Evolutionary conservation across 768 basidiomycete species (phyloP), one percentile per base, ranked within the genome.

Genomic region (Leccinum arenicola): DNA sequence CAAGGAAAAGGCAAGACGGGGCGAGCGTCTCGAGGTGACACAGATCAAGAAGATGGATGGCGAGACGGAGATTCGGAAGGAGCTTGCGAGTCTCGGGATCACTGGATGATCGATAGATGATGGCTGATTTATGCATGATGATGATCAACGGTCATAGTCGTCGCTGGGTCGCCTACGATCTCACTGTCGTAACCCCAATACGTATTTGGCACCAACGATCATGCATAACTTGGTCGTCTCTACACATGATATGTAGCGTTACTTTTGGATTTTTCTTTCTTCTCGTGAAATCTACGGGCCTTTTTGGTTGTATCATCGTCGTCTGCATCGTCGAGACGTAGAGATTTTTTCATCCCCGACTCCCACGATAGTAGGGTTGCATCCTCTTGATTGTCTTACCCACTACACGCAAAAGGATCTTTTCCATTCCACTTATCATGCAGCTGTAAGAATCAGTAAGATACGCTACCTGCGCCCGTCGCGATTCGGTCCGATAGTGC

Each of bases 1-100:
- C 52, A 98, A 98, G 78, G 92, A 91, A 64, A 94, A 95, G 77
- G 83, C 85, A 27, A 88, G 84, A 68, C 84, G 90, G 36, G 96
- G 97, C 1, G 95, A 98, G 73, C 84, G 88, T 56, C 81, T 99
- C 31, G 96, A 99, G 74, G 88, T 87, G 57, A 99, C 96, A 17
- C 96, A 99, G 75, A 77, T 96, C 65, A 91, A 90, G 84, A 99
- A 99, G 84, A 96, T 98, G 67, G 95, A 97, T 45, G 87, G 88
- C 9, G 95, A 98, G 74, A 82, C 71, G 9, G 90, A 90, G 60
- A 93, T 98, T 68, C 78, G 85, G 67, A 86, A 85, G 69, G 95
- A 97, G 77, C 84, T 98, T 51, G 71, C 78, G 11, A 63, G 66
- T 25, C 70, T 80, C 3, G 71, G 61, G 48, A n/a, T 68, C 36